Evolutionary conservation across 2,329 filamentous ascomycete species (phyloP).

Genomic region (Dactylonectria estremocensis): DNA sequence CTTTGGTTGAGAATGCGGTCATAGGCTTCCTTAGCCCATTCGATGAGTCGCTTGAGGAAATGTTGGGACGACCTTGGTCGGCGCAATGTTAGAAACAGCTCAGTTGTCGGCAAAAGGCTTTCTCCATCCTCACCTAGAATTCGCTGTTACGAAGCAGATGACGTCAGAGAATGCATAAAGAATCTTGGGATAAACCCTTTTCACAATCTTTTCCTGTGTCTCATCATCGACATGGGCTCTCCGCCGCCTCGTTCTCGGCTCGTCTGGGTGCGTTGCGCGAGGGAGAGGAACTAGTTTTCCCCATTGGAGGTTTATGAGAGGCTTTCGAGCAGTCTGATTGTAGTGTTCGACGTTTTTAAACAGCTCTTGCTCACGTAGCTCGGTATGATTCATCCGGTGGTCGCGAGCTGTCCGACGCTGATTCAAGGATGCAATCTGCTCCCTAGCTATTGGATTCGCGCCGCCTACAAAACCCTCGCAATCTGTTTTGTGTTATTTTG

Average conservation of each 20-base stretch:
- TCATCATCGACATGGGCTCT: slow-evolving; percentile 1
- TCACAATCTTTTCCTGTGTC: slow-evolving; percentile 17
- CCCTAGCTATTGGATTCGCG: neutral
- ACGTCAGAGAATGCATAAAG: slow-evolving; percentile 35
- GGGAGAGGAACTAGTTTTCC: neutral
- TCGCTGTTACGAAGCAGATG: slow-evolving; percentile 31
- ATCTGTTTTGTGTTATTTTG: slow-evolving; percentile 9
- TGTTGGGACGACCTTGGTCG: neutral
- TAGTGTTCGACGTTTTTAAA: neutral
- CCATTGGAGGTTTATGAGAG: neutral
- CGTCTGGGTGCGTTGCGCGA: neutral
- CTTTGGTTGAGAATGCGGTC: slow-evolving; percentile 29
- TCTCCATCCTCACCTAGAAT: slow-evolving; percentile 24
- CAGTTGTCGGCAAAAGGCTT: neutral
- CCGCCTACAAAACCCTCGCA: slow-evolving; percentile 31
- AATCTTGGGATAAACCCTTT: slow-evolving; percentile 29
- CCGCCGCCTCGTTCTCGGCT: neutral
- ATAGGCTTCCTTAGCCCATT: slow-evolving; percentile 34
- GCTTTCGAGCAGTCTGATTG: neutral
- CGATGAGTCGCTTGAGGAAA: slow-evolving; percentile 21
- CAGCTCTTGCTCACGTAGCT: neutral
- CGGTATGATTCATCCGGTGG: neutral
- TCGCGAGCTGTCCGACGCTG: neutral
- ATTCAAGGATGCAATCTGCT: neutral
- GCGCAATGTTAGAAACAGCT: neutral